Percentiles rank a stretch among this genome's conserved stretches.
These are phyloP conservation scores for Colletotrichum tropicale DNA, from an alignment of 2,329 filamentous ascomycete genomes.

Conservation along the genomic window DNA sequence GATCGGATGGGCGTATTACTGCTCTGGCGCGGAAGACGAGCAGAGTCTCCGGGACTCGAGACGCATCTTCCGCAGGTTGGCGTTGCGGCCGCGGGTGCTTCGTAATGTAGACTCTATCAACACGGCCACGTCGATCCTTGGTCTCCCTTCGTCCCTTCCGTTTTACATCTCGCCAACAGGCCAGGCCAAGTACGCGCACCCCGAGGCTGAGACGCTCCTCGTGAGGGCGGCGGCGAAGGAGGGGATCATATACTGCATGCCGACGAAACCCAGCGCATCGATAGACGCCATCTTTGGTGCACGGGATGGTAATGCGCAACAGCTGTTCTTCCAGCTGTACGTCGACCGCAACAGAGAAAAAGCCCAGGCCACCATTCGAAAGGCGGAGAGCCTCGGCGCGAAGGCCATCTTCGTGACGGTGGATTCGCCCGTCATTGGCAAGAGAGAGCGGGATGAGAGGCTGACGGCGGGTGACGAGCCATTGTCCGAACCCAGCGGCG, in stretches of 20 bases:
- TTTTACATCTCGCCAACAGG: slow-evolving; percentile 69
- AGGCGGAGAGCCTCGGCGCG: slow-evolving; percentile 50
- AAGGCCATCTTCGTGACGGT: slow-evolving; percentile 63
- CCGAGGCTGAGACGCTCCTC: slow-evolving; percentile 56
- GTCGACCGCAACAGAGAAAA: slow-evolving; percentile 59
- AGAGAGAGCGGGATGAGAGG: slow-evolving; percentile 53
- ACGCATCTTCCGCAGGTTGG: slow-evolving; percentile 72
- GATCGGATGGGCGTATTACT: slow-evolving; percentile 69
- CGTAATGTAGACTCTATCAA: slow-evolving; percentile 73
- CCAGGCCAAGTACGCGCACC: slow-evolving; percentile 67
- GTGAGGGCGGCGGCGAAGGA: neutral
- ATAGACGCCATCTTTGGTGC: neutral
- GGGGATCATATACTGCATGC: slow-evolving; percentile 14
- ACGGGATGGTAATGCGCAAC: neutral
- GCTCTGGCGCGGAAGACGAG: slow-evolving; percentile 79
- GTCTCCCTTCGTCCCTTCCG: slow-evolving; percentile 55
- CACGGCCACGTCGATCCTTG: slow-evolving; percentile 58
- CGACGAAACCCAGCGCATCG: slow-evolving; percentile 4
- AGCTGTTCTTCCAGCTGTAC: slow-evolving; percentile 65
- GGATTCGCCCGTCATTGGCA: slow-evolving; percentile 61
- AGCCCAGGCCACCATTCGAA: slow-evolving; percentile 50
- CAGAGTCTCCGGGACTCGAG: slow-evolving; percentile 77
- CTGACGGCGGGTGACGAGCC: slow-evolving; percentile 48
- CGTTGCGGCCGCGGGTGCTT: slow-evolving; percentile 79
- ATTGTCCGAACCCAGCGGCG: slow-evolving; percentile 42